Base-by-base conservation (phyloP, 2,329 filamentous ascomycete genomes). In the Claviceps pusilla region DNA sequence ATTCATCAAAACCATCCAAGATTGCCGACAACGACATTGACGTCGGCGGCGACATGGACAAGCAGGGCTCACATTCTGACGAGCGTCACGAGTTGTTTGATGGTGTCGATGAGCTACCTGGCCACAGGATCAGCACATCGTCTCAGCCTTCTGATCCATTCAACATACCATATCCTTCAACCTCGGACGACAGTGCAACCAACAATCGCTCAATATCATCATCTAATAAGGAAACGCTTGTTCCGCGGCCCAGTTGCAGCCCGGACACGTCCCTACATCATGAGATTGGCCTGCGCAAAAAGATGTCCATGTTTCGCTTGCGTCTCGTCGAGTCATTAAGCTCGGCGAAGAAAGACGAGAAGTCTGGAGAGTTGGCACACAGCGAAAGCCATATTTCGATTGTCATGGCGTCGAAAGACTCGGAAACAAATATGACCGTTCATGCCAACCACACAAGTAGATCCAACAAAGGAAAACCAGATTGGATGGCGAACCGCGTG, bases 141-240 rank as follows among this genome's bases (percentile, higher is more conserved):
- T 56, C 58, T 7, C 59, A 59, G 42, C 50, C 59, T 28, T 67
- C 67, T 12, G 65, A 69, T 31, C 67, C 67, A 45, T 69, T 69
- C 53, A 66, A 67, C 47, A 65, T 70, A 52, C 54, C 62, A 12
- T 68, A 66, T 54, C 66, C 66, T 7, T 60, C 61, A 3, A 62
- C 64, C 2, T 55, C 57, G 11, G 55, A 54, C 5, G 50, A 54
- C 49, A 56, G 47, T 4, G 55, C 59, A 45, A 57, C 45, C 49
- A 55, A 51, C 9, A 54, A 55, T 19, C 48, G 51, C 12, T 55
- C 56, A 29, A 56, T 53, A 43, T 50, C 53, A 24, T 57, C 57
- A 14, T 55, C 50, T 7, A 52, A 51, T 24, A 55, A 55, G 46
- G 52, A 53, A 35, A 51, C 50, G 9, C 43, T 59, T 29, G 53